These are phyloP conservation scores for Acer saccharum DNA, from an alignment of 345 rosid genomes.

Conservation along the genomic window DNA sequence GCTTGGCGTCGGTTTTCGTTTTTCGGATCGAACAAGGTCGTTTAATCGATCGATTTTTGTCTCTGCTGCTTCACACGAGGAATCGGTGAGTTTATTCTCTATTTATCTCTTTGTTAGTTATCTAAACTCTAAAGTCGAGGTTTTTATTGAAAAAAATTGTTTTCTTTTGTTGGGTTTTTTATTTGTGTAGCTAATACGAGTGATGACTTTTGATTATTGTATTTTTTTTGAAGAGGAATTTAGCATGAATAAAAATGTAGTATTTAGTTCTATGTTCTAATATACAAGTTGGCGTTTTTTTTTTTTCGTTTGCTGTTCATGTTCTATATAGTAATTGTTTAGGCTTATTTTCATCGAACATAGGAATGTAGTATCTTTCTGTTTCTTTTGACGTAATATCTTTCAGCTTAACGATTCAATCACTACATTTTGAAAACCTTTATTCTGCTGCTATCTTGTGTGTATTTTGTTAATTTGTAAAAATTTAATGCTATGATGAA, in stretches of 20 bases:
- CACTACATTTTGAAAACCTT: background rate
- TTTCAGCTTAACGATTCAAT: background rate
- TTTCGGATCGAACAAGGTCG: slow-evolving; percentile 33
- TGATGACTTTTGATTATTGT: background rate
- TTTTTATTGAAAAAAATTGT: background rate
- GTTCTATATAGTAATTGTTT: background rate
- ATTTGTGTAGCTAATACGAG: background rate
- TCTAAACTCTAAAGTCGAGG: slow-evolving; percentile 1
- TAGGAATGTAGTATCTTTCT: background rate
- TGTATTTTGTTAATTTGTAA: background rate
- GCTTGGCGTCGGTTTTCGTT: slow-evolving; percentile 33
- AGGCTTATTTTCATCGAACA: background rate
- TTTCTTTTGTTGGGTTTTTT: background rate
- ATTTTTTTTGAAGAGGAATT: background rate
- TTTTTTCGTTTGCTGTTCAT: background rate
- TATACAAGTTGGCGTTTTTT: background rate
- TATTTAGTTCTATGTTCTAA: background rate
- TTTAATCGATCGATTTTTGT: slow-evolving; percentile 33
- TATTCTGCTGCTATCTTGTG: background rate
- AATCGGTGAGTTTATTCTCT: slow-evolving; percentile 41
- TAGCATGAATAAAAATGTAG: background rate
- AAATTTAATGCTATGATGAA: background rate
- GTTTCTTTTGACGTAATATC: background rate
- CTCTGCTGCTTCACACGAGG: slow-evolving; percentile 68
- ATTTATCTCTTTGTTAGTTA: background rate